phyloP scores from a whole-genome alignment of 2,329 filamentous ascomycete species.

The Pseudogymnoascus sp. region DNA sequence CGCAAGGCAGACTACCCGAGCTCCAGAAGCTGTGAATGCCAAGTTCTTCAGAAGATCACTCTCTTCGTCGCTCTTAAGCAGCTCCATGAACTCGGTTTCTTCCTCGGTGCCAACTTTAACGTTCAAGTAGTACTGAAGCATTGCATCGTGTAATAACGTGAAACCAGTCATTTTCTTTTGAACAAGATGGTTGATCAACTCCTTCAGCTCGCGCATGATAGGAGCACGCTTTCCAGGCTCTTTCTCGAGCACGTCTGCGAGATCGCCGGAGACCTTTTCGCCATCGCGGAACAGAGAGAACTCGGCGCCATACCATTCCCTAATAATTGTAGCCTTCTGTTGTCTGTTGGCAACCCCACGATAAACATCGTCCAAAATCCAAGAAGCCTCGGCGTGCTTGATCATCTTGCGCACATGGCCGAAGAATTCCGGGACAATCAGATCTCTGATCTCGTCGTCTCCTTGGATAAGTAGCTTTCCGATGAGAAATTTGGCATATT shows the following conservation, averaged over 20 bases:
- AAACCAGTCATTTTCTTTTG: conserved; percentile 97
- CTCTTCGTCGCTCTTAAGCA: conserved; percentile 84
- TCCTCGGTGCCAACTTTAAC: conserved; percentile 71
- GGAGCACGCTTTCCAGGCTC: conserved; percentile 79
- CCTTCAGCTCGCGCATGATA: conserved; percentile 77
- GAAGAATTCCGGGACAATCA: conserved; percentile 92
- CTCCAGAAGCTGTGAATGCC: conserved; percentile 86
- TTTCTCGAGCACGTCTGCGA: conserved; percentile 65
- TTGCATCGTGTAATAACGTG: conserved; percentile 95
- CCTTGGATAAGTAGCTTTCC: conserved; percentile 93
- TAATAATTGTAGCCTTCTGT: conserved; percentile 76
- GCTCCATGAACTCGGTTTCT: conserved; percentile 77
- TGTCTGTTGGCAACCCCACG: conserved; percentile 75
- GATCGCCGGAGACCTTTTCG: conserved; percentile 47
- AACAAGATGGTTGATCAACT: conserved; percentile 83
- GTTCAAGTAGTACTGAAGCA: conserved; percentile 91
- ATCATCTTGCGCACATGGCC: conserved; percentile 88
- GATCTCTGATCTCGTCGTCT: conserved; percentile 75
- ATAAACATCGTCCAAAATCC: conserved; percentile 97
- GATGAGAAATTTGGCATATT: conserved; percentile 95
- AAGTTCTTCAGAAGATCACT: conserved; percentile 90
- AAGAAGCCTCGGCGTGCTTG: conserved; percentile 91
- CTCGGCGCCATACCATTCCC: conserved; percentile 95
- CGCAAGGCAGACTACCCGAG: conserved; percentile 71
- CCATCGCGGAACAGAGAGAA: conserved; percentile 70